These are phyloP conservation scores for Ganoderma lucidum DNA, from an alignment of 1,284 basidiomycete genomes.

Conservation along the genomic window DNA sequence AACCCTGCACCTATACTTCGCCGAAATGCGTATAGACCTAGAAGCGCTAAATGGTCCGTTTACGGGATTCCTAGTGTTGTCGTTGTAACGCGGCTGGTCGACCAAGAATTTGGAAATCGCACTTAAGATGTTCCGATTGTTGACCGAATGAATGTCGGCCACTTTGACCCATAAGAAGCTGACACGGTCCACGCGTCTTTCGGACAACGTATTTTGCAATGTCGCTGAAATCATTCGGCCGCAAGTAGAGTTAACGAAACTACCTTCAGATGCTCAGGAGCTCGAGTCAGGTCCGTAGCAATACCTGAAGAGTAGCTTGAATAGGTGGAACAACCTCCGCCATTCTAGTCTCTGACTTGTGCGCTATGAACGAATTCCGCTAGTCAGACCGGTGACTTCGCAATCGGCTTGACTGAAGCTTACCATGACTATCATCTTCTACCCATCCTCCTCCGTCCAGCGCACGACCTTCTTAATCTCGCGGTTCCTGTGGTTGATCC, in stretches of 20 bases:
- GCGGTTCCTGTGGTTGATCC: conserved; percentile 94
- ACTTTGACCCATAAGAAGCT: conserved; percentile 3
- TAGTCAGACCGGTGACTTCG: background rate
- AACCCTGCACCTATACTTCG: too few species aligned
- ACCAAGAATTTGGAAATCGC: conserved; percentile 91
- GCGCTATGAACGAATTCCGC: conserved; percentile 64
- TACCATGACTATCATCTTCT: conserved; percentile 89
- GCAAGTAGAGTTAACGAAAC: conserved; percentile 83
- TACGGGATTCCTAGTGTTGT: conserved; percentile 92
- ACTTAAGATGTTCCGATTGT: conserved; percentile 79
- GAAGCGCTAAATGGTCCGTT: conserved; percentile 40
- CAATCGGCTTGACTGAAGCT: conserved; percentile 46
- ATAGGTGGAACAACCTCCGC: conserved; percentile 93
- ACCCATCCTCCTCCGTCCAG: conserved; percentile 98
- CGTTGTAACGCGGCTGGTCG: conserved; percentile 92
- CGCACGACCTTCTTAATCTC: conserved; percentile 97
- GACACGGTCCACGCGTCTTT: conserved; percentile 64
- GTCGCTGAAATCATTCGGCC: conserved; percentile 94
- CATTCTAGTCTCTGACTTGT: conserved; percentile 84
- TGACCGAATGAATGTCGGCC: conserved; percentile 47
- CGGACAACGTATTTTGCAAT: conserved; percentile 94
- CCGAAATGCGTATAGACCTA: too few species aligned
- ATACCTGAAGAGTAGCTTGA: conserved; percentile 94
- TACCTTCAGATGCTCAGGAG: conserved; percentile 71
- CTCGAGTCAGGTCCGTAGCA: conserved; percentile 93